Percentiles rank a stretch among this genome's conserved stretches.
These are phyloP conservation scores for Amoebophrya sp. DNA, from an alignment of 169 alveolate genomes.

Conservation along the genomic window DNA sequence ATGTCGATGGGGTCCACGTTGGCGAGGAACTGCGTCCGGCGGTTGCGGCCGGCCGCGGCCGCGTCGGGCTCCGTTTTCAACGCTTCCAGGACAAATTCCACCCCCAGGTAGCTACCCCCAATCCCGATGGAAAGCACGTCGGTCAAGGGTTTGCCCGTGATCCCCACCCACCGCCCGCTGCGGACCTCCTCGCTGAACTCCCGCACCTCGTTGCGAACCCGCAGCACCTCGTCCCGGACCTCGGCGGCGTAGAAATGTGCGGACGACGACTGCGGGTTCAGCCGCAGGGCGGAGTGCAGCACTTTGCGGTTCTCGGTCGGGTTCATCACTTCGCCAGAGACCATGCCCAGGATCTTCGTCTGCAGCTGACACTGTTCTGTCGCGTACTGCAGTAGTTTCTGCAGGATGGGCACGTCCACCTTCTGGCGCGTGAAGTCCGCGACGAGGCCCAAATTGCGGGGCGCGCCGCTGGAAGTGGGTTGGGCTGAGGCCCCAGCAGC, in stretches of 20 bases:
- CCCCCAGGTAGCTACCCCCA: slow-evolving; percentile 98
- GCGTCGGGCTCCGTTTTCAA: slow-evolving; percentile 23
- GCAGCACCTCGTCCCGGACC: slow-evolving; percentile 14
- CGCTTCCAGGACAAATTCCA: slow-evolving; percentile 65
- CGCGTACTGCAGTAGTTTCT: background rate
- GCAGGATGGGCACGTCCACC: background rate
- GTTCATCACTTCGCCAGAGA: slow-evolving; percentile 79
- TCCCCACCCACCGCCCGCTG: slow-evolving; percentile 80
- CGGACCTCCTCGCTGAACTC: slow-evolving; percentile 53
- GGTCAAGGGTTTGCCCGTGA: slow-evolving; percentile 78
- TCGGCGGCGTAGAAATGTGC: slow-evolving; percentile 37
- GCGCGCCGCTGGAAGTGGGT: too few species aligned
- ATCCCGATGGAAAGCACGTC: slow-evolving; percentile 92
- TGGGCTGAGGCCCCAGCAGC: too few species aligned
- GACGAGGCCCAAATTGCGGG: background rate
- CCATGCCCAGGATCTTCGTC: slow-evolving; percentile 42
- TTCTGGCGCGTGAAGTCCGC: slow-evolving; percentile 4
- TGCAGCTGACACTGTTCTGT: slow-evolving; percentile 24
- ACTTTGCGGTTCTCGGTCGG: slow-evolving; percentile 92
- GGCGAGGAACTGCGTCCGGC: slow-evolving; percentile 77
- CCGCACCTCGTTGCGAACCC: background rate
- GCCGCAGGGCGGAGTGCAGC: slow-evolving; percentile 91
- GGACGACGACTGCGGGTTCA: too few species aligned
- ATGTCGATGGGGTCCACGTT: slow-evolving; percentile 97
- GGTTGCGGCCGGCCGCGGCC: slow-evolving; percentile 34